phyloP scores from a whole-genome alignment of 2,329 filamentous ascomycete species.

The Colletotrichum sp. region DNA sequence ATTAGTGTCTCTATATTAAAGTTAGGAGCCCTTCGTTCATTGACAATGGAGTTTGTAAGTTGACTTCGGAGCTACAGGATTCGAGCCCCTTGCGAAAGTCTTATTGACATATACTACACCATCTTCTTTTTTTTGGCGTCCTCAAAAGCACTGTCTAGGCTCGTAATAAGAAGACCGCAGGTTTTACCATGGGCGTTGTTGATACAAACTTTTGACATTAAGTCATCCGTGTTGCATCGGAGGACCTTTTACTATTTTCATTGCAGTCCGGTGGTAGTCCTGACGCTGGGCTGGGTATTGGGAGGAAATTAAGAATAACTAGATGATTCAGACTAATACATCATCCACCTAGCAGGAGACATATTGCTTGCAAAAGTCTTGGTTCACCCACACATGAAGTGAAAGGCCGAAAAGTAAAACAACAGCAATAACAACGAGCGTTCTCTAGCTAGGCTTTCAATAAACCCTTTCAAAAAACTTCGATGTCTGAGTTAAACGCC shows the following conservation, averaged over 20 bases:
- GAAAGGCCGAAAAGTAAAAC: too few species aligned
- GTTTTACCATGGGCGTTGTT: neutral
- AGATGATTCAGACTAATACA: too few species aligned
- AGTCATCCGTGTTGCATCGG: neutral
- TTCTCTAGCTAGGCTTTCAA: fast-evolving
- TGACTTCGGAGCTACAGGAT: neutral
- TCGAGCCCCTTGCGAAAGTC: fast-evolving
- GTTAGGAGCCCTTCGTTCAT: neutral
- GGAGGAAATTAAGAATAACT: too few species aligned
- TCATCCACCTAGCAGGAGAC: too few species aligned
- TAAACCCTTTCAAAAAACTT: too few species aligned
- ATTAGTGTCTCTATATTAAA: fast-evolving
- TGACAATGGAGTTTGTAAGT: neutral
- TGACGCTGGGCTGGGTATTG: too few species aligned
- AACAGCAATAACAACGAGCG: too few species aligned
- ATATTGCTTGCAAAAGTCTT: too few species aligned
- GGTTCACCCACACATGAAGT: too few species aligned
- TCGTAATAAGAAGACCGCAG: neutral
- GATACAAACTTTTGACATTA: neutral
- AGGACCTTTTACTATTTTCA: too few species aligned
- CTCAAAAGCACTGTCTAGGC: neutral
- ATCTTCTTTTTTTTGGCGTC: neutral
- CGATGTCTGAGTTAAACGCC: too few species aligned
- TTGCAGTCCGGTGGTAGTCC: too few species aligned
- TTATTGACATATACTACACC: neutral